phyloP scores from a whole-genome alignment of 768 basidiomycete species.

The Stropharia rugosoannulata region DNA sequence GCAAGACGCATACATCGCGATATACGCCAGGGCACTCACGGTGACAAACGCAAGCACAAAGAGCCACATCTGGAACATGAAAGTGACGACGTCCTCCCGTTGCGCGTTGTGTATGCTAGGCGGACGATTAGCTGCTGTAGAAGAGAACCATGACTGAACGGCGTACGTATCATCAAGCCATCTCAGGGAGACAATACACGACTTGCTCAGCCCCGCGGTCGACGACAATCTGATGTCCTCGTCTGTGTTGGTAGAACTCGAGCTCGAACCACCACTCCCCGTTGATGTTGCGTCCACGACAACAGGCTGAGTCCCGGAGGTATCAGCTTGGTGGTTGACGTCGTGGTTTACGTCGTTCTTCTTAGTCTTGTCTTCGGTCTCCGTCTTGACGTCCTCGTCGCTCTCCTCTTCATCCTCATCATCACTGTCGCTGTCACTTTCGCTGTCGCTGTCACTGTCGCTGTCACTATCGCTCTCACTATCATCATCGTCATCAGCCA shows the following conservation, averaged over 20 bases:
- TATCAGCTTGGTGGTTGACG: background rate
- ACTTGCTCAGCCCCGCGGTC: conserved; percentile 8
- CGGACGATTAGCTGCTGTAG: background rate
- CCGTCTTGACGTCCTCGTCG: background rate
- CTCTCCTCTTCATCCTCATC: no score
- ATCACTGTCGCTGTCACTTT: no score
- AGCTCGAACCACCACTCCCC: background rate
- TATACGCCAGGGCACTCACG: conserved; percentile 26
- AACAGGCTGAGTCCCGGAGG: background rate
- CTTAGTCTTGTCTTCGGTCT: background rate
- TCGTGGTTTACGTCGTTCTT: background rate
- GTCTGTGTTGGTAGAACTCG: background rate
- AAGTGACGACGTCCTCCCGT: conserved; percentile 47
- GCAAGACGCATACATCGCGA: background rate
- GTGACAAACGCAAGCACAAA: conserved; percentile 44
- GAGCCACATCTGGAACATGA: conserved; percentile 49
- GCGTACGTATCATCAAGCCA: conserved; percentile 48
- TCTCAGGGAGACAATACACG: conserved; percentile 41
- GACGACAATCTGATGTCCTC: background rate
- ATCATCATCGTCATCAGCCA: conserved; percentile 9
- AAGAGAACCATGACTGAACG: background rate
- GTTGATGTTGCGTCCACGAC: background rate
- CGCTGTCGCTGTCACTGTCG: no score
- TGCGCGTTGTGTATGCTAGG: conserved; percentile 36
- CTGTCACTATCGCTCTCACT: background rate